Base-by-base conservation (phyloP, 306 rosid species). In the Parietaria judaica region DNA sequence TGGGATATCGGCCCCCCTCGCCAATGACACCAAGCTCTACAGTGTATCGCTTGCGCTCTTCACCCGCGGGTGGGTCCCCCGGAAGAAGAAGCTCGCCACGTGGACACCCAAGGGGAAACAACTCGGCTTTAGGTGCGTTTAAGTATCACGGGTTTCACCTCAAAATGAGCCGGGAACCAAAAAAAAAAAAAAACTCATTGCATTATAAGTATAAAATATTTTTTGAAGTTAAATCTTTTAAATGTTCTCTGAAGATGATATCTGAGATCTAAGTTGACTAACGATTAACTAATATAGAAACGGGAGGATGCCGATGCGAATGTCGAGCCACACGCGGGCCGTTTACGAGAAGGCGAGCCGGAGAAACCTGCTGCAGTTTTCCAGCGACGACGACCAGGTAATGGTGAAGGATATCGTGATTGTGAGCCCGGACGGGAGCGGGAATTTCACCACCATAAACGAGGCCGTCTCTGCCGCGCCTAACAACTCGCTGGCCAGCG, bases 381-480 rank as follows among this genome's bases (percentile, higher is more conserved):
- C 48, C 37, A 69, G 55, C 2, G 60, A 12, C 0, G 74, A 69
- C 12, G 67, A 69, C 1, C 54, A 10, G 36, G 94, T 91, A 31
- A 4, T 41, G 15, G 87, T 91, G 46, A 80, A 63, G 0, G 84
- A 80, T 9, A 74, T 91, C 3, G 96, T 83, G 46, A 83, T 83
- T 8, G 98, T 91, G 63, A 83, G 80, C 11, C 80, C 72, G 51
- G 87, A 91, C 55, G 96, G 95, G 7, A 85, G 68, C 38, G 98
- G 92, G 0, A 82, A 91, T 69, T 91, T 80, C 72, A 80, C 78
- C 3, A 88, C 95, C 31, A 87, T 91, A 16, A 87, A 60, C 14
- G 96, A 91, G 5, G 97, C 97, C 41, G 58, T 91, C 56, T 72
- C 76, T 1, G 96, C 96, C 0, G 92, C 97, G 34, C 92, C 97